These are phyloP conservation scores for Maudiozyma humilis DNA, from an alignment of 1,139 yeast species.

Conservation along the genomic window DNA sequence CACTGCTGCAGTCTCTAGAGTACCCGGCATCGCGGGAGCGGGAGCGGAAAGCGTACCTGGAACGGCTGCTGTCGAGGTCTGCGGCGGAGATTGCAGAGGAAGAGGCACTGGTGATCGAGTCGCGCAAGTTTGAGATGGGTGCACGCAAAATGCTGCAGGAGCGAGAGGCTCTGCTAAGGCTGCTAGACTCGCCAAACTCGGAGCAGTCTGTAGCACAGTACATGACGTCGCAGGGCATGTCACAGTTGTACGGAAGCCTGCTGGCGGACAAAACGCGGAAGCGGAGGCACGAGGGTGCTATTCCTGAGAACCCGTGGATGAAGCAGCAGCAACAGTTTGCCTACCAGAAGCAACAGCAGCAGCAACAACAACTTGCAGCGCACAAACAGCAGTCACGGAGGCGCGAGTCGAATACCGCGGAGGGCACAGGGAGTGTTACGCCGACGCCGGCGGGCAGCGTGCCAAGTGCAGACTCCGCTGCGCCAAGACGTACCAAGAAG, in stretches of 20 bases:
- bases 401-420: neutral
- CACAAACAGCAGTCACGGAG: neutral
- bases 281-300: conserved; percentile 38
- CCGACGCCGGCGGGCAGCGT: neutral
- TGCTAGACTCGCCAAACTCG: conserved; percentile 70
- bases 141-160: conserved; percentile 85
- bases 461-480: neutral
- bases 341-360: conserved; percentile 34
- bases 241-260: conserved; percentile 74
- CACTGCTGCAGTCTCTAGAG: conserved; percentile 34
- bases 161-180: conserved; percentile 66
- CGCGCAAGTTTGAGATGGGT: conserved; percentile 84
- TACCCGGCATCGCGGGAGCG: conserved; percentile 63
- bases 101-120: conserved; percentile 86
- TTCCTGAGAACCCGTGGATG: conserved; percentile 43
- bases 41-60: conserved; percentile 73
- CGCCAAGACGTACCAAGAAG: conserved; percentile 30
- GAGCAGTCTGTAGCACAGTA: conserved; percentile 75
- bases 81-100: conserved; percentile 98
- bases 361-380: conserved; percentile 34
- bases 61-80: conserved; percentile 66
- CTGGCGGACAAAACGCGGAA: conserved; percentile 69
- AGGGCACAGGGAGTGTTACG: conserved; percentile 5
- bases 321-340: conserved; percentile 36
- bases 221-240: conserved; percentile 79